phyloP scores from a whole-genome alignment of 257 asterid genomes.

The Solanum bulbocastanum region DNA sequence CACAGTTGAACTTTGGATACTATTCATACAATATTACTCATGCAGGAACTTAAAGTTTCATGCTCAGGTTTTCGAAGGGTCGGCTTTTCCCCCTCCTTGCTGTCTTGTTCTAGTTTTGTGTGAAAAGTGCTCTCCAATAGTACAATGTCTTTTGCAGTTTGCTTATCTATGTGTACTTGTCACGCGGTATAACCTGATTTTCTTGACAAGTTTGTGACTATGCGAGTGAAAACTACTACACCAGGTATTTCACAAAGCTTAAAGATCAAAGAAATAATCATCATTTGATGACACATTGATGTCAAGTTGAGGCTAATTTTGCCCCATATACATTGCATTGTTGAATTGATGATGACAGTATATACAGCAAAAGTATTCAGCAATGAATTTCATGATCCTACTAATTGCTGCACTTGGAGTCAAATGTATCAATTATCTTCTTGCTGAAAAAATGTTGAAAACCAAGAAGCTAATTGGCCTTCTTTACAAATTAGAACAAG shows the following conservation, averaged over 20 bases:
- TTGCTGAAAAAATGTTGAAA: not conserved
- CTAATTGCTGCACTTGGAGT: not conserved
- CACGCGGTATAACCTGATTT: not conserved
- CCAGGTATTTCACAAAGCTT: not conserved
- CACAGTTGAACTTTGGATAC: not conserved
- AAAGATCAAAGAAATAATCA: not conserved
- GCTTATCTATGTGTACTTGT: not conserved
- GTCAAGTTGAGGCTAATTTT: not conserved
- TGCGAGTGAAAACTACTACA: not conserved
- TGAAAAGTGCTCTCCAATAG: not conserved
- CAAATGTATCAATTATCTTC: not conserved
- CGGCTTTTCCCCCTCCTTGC: not conserved
- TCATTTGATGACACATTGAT: not conserved
- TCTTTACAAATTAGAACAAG: not conserved
- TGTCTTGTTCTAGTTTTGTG: not conserved
- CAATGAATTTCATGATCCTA: not conserved
- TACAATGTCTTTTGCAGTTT: not conserved
- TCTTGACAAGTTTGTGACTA: not conserved
- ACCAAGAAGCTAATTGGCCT: not conserved
- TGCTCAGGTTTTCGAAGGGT: not conserved
- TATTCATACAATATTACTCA: not conserved
- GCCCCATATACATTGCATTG: not conserved
- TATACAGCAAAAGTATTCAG: not conserved
- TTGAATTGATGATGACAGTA: not conserved
- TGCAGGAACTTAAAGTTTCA: not conserved